Conservation (phyloP, 768 basidiomycete species). For the Tricholoma matsutake region DNA sequence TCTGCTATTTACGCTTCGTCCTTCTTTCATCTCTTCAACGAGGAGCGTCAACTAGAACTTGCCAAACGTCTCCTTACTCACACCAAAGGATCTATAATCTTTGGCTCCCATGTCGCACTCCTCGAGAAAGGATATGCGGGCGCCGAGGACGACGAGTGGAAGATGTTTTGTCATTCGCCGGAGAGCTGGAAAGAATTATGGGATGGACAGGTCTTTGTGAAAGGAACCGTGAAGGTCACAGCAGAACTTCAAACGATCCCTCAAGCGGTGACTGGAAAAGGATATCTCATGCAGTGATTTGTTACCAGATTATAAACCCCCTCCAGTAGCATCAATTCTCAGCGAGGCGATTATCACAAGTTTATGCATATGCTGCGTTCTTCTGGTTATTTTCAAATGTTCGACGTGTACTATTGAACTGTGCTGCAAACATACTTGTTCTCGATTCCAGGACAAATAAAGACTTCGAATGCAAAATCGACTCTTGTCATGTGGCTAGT, state of each 20-base stretch:
- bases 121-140: slow-evolving; percentile 30
- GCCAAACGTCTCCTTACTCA: slow-evolving; percentile 41
- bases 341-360: too few species aligned
- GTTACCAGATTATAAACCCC: not conserved
- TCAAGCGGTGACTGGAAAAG: slow-evolving; percentile 5
- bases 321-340: not conserved
- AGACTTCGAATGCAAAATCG: too few species aligned
- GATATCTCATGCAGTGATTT: not conserved
- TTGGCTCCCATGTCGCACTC: slow-evolving; percentile 37
- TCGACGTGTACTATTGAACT: too few species aligned
- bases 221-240: slow-evolving; percentile 29
- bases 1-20: slow-evolving; percentile 48
- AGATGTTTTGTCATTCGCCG: slow-evolving; percentile 35
- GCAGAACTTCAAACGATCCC: slow-evolving; percentile 20
- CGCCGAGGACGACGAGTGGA: not conserved
- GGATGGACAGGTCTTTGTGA: slow-evolving; percentile 31
- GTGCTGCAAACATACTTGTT: too few species aligned
- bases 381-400: too few species aligned
- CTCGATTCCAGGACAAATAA: too few species aligned
- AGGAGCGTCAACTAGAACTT: slow-evolving; percentile 36
- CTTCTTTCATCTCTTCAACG: slow-evolving; percentile 53
- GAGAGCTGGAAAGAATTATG: slow-evolving; percentile 36
- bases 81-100: slow-evolving; percentile 42
- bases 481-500: too few species aligned
- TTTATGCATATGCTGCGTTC: too few species aligned